Conservation (phyloP, 192 early-diverging fungal species). For the Backusella circina region DNA sequence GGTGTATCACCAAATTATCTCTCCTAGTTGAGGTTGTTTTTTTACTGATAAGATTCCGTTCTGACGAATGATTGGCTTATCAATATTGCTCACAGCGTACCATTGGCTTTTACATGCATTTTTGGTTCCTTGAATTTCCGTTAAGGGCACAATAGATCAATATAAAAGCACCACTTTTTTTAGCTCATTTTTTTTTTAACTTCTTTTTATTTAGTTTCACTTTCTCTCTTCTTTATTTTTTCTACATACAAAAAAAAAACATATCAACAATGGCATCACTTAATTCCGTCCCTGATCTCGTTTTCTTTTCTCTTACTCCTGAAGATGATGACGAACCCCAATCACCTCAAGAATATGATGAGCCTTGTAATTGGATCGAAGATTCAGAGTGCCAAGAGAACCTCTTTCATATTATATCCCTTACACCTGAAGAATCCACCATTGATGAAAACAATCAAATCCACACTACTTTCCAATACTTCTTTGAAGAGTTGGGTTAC, state of each 20-base stretch:
- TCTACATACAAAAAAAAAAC: not conserved
- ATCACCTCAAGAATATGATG: constrained; percentile 3
- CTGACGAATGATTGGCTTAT: not conserved
- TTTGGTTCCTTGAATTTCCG: constrained; percentile 10
- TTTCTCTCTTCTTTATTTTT: not conserved
- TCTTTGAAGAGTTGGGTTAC: constrained; percentile 33
- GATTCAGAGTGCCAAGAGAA: constrained; percentile 28
- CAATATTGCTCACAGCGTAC: constrained; percentile 11
- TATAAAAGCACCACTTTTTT: constrained; percentile 5
- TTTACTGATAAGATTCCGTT: constrained; percentile 15
- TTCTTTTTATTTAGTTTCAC: not conserved
- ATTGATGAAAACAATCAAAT: constrained; percentile 26
- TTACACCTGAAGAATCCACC: constrained; percentile 25
- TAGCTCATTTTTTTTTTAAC: not conserved
- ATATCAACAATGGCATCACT: not conserved
- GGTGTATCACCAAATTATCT: not conserved
- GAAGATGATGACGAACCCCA: constrained; percentile 11
- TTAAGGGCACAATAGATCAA: not conserved
- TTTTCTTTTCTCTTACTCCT: constrained; percentile 16
- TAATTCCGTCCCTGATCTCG: not conserved
- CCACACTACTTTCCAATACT: not conserved
- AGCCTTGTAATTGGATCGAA: constrained; percentile 15
- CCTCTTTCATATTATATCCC: constrained; percentile 20
- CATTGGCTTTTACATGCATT: constrained; percentile 12
- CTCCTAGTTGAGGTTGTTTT: not conserved